Evolutionary conservation across 1,284 basidiomycete genomes (phyloP), one percentile per base, ranked within the genome.

Genomic region (Pascua sp.): DNA sequence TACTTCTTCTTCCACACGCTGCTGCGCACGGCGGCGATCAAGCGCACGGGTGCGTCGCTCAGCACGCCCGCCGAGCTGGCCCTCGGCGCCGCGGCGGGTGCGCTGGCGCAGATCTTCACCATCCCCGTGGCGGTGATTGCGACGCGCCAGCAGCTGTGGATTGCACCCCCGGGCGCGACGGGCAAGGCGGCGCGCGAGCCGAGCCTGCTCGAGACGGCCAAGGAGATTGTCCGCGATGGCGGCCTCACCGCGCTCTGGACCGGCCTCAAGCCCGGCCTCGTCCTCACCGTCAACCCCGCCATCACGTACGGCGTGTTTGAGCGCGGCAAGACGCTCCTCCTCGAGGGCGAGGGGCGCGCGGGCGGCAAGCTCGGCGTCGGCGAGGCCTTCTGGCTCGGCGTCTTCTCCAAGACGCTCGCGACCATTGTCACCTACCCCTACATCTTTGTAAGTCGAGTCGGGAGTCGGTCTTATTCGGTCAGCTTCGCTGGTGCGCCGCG

Each of bases 1-100:
- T 99, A 98, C 81, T 99, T 98, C 82, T 98, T 97, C 83, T 98
- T 96, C 82, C 98, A 98, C 78, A 90, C 92, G 32, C 82, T 91
- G 73, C 89, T 98, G 36, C 85, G 91, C 36, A 70, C 67, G 73
- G 87, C 65, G 36, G 67, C 67, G 41, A 54, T 72, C 42, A 54
- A 62, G 51, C 67, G 65, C 41, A 42, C n/a, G 40, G 77, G 81
- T 5, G 77, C 81, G 16, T 12, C 50, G 8, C 80, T 93, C 13
- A 88, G 87, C 5, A 93, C 91, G 2, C 84, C 84, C 3, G 85
- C 87, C 47, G 93, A 97, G 74, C 83, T 99, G 9, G 73, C 88
- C 11, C 81, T 99, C 16, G 95, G 96, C 24, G 96, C 96, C 0
- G 70, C 90, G 8, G 95, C 96, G 0, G 96, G 94, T 15, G 94